Evolutionary conservation across 2,329 filamentous ascomycete genomes (phyloP).

Genomic region (Ascocoryne sarcoides): DNA sequence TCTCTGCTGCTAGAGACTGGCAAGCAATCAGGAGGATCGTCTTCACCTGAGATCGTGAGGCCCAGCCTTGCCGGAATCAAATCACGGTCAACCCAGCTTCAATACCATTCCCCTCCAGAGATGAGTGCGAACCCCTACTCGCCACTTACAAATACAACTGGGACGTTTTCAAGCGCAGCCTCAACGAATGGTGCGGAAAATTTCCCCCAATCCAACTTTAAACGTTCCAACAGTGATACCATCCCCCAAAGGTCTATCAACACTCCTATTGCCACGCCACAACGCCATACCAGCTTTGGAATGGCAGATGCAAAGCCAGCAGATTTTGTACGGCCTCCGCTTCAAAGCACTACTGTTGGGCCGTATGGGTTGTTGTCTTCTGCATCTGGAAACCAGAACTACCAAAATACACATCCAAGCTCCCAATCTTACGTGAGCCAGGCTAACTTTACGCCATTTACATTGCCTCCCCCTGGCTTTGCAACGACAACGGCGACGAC

Average conservation of each 20-base stretch:
- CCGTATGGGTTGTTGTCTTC: constrained; percentile 46
- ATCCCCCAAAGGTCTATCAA: constrained; percentile 13
- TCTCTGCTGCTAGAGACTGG: constrained; percentile 28
- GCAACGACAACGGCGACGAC: constrained; percentile 29
- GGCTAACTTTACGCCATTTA: constrained; percentile 54
- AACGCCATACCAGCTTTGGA: constrained; percentile 27
- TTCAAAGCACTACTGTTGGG: constrained; percentile 39
- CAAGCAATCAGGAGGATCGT: constrained; percentile 18
- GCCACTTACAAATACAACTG: constrained; percentile 21
- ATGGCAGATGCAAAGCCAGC: constrained; percentile 24
- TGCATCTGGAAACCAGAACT: constrained; percentile 39
- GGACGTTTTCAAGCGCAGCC: constrained; percentile 20
- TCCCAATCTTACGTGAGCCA: constrained; percentile 45
- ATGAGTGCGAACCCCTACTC: constrained; percentile 23
- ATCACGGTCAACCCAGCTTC: constrained; percentile 20
- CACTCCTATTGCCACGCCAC: constrained; percentile 13
- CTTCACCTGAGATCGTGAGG: constrained; percentile 26
- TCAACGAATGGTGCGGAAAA: constrained; percentile 22
- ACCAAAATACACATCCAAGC: constrained; percentile 37
- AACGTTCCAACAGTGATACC: constrained; percentile 27
- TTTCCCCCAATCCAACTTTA: constrained; percentile 19
- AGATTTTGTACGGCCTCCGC: constrained; percentile 36
- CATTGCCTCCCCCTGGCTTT: constrained; percentile 53
- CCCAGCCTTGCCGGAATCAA: constrained; percentile 19
- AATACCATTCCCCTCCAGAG: constrained; percentile 27